Conservation (phyloP, 2,329 filamentous ascomycete species). For the Bipolaris sorokiniana region DNA sequence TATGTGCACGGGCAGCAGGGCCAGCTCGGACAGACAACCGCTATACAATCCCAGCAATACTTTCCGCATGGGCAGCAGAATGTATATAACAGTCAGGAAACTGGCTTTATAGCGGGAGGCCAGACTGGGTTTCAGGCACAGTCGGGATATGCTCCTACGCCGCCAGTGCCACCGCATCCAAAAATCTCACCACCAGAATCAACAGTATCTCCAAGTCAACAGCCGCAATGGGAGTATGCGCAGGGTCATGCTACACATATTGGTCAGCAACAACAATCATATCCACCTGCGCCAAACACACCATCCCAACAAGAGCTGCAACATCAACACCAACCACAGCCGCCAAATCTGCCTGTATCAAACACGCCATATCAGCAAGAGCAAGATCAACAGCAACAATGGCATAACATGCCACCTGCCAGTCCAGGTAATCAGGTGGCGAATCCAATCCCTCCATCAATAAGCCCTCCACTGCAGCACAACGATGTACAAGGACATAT, state of each 20-base stretch:
- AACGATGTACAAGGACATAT: background rate
- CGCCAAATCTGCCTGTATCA: background rate
- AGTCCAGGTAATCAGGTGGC: background rate
- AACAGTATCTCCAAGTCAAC: background rate
- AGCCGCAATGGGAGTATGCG: background rate
- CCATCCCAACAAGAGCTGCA: background rate
- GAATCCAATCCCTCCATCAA: background rate
- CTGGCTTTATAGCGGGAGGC: background rate
- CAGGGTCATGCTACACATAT: background rate
- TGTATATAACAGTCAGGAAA: background rate
- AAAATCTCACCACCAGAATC: background rate
- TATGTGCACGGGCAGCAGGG: conserved; percentile 15
- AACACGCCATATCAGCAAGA: conserved; percentile 5
- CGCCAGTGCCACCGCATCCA: background rate
- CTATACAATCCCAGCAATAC: background rate
- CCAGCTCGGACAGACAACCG: background rate
- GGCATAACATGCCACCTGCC: conserved; percentile 25
- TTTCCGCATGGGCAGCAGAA: background rate
- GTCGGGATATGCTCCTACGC: background rate
- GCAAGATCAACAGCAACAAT: conserved; percentile 36
- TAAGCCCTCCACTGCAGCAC: background rate
- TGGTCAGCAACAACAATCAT: background rate
- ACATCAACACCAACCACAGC: background rate
- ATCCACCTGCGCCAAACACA: background rate
- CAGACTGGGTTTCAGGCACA: background rate